Percentiles rank a stretch among this genome's conserved stretches.
Conservation (phyloP, 768 basidiomycete species). For the Pluteus cervinus region DNA sequence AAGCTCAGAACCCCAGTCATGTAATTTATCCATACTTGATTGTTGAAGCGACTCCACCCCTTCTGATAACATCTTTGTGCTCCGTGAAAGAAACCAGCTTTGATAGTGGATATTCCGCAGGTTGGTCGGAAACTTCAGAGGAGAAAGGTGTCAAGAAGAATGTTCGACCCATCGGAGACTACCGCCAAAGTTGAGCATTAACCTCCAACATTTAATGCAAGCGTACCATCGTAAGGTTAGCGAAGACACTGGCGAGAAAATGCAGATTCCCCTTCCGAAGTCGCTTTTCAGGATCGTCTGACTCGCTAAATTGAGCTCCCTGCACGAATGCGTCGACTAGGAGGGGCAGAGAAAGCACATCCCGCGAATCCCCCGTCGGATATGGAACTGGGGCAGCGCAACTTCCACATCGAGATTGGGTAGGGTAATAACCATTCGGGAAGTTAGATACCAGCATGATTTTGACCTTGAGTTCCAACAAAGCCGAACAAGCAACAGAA, state of each 20-base stretch:
- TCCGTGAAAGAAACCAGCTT: conserved; percentile 87
- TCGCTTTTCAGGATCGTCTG: conserved; percentile 40
- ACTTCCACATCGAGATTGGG: conserved; percentile 76
- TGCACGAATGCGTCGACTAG: conserved; percentile 88
- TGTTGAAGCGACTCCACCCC: conserved; percentile 81
- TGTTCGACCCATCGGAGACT: conserved; percentile 74
- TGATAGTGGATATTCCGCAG: conserved; percentile 68
- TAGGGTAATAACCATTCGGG: conserved; percentile 60
- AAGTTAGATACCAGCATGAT: conserved; percentile 46
- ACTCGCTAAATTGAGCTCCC: conserved; percentile 52
- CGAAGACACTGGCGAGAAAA: conserved; percentile 92
- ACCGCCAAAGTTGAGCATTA: conserved; percentile 3
- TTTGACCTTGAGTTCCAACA: conserved; percentile 63
- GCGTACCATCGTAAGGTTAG: conserved; percentile 79
- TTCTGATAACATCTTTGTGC: conserved; percentile 78
- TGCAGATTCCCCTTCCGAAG: conserved; percentile 75
- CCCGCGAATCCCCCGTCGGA: conserved; percentile 45
- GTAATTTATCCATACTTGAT: conserved; percentile 59
- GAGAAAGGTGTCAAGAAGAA: conserved; percentile 74
- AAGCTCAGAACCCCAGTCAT: conserved; percentile 5
- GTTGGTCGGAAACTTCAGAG: conserved; percentile 32
- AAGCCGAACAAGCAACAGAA: conserved; percentile 52
- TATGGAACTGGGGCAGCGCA: conserved; percentile 70
- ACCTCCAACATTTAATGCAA: neutral
- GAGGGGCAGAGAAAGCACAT: conserved; percentile 66